phyloP scores from a whole-genome alignment of 2,329 filamentous ascomycete genomes.

The Xylariaceae sp. region DNA sequence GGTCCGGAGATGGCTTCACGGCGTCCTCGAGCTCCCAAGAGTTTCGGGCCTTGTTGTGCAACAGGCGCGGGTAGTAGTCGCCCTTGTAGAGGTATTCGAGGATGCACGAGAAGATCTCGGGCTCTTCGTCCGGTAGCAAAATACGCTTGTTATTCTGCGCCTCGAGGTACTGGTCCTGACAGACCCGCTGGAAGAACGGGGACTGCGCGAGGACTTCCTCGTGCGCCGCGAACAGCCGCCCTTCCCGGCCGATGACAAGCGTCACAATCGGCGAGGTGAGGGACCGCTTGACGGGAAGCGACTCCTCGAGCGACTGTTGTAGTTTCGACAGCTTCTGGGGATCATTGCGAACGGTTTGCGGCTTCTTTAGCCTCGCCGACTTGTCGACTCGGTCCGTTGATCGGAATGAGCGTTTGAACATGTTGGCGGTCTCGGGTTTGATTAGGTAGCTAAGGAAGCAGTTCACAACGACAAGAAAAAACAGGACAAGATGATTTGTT shows the following conservation, averaged over 20 bases:
- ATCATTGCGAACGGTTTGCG: conserved; percentile 55
- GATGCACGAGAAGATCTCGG: conserved; percentile 87
- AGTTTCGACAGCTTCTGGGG: conserved; percentile 77
- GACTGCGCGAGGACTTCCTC: conserved; percentile 86
- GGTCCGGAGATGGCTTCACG: conserved; percentile 34
- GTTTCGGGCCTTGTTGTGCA: conserved; percentile 81
- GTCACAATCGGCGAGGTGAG: conserved; percentile 73
- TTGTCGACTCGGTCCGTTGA: conserved; percentile 85
- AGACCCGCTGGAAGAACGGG: conserved; percentile 73
- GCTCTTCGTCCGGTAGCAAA: conserved; percentile 72
- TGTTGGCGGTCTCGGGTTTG: conserved; percentile 43
- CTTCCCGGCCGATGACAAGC: conserved; percentile 76
- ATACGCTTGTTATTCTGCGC: conserved; percentile 73
- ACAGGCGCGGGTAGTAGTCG: conserved; percentile 86
- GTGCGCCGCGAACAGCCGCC: conserved; percentile 89
- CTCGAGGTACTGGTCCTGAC: conserved; percentile 70
- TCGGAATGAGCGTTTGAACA: conserved; percentile 92
- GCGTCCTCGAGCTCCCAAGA: conserved; percentile 85
- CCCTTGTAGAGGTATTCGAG: conserved; percentile 98
- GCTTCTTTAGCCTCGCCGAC: conserved; percentile 77
- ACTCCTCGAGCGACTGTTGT: conserved; percentile 69
- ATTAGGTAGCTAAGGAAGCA: conserved; percentile 25
- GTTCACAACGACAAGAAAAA: conserved; percentile 28
- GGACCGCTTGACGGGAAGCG: conserved; percentile 36
- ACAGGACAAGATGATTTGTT: conserved; percentile 24